A percentile compares a stretch with the other conserved stretches of the same genome.
phyloP scores from a whole-genome alignment of 2,329 filamentous ascomycete genomes.

The Claviceps africana region DNA sequence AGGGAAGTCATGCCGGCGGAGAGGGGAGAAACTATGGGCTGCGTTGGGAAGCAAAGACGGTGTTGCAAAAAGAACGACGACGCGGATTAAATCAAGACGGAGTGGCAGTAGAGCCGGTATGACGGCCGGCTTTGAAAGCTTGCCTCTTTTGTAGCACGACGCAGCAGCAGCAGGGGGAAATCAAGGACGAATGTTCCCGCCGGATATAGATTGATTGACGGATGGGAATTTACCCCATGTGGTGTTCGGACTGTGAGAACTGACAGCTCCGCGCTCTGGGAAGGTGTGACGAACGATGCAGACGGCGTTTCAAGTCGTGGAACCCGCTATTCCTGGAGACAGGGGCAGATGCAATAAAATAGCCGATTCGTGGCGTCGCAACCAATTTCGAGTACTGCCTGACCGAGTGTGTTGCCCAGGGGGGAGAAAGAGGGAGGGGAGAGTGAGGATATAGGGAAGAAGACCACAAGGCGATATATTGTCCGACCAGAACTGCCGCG shows the following conservation, averaged over 20 bases:
- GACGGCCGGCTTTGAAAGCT: neutral
- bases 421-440: neutral
- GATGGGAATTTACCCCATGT: neutral
- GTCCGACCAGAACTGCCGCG: neutral
- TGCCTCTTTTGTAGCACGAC: neutral
- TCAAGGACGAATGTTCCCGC: neutral
- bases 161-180: neutral
- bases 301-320: conserved; percentile 4
- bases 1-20: conserved; percentile 15
- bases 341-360: neutral
- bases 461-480: neutral
- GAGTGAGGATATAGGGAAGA: neutral
- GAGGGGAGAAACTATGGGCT: neutral
- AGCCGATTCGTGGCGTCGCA: conserved; percentile 1
- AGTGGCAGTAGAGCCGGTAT: neutral
- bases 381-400: neutral
- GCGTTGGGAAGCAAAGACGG: neutral
- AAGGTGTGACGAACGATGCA: conserved; percentile 1
- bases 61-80: neutral
- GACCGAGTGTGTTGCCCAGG: neutral
- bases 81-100: neutral
- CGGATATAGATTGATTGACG: neutral
- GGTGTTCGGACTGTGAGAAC: neutral
- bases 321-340: neutral
- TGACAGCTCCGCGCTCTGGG: neutral